phyloP scores from a whole-genome alignment of 371 early-diverging fungal genomes.

The Mortierella sp. region DNA sequence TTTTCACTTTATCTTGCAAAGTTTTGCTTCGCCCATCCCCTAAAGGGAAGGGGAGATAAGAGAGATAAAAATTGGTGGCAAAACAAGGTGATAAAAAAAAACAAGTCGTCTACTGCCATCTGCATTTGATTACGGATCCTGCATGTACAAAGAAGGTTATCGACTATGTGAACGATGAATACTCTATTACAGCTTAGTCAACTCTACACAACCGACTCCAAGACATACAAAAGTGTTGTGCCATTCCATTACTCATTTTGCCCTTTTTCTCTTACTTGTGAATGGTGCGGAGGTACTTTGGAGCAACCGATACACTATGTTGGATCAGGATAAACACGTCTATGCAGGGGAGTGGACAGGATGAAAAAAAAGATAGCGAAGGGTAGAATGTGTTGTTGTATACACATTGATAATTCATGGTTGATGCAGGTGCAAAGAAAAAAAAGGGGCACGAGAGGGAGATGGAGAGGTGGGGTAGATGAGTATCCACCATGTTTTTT shows the following conservation, averaged over 20 bases:
- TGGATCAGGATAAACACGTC: not conserved
- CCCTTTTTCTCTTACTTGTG: too few species aligned
- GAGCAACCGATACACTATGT: not conserved
- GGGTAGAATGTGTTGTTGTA: not conserved
- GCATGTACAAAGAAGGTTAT: too few species aligned
- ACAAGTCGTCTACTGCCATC: too few species aligned
- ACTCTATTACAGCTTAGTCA: too few species aligned
- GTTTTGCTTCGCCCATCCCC: not conserved
- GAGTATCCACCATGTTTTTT: not conserved
- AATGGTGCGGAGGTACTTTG: not conserved
- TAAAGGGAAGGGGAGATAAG: too few species aligned
- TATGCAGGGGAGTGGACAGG: not conserved
- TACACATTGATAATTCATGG: not conserved
- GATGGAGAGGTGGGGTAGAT: not conserved
- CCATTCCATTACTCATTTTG: too few species aligned
- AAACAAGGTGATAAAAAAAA: not conserved
- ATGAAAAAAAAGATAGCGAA: not conserved
- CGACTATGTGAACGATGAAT: too few species aligned
- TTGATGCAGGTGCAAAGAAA: not conserved
- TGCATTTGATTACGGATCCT: too few species aligned
- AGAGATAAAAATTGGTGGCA: slow-evolving; percentile 3
- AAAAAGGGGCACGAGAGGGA: not conserved
- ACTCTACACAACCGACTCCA: too few species aligned
- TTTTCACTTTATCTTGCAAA: not conserved
- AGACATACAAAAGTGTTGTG: too few species aligned